phyloP scores from a whole-genome alignment of 768 basidiomycete species.

The Vishniacozyma victoriae region DNA sequence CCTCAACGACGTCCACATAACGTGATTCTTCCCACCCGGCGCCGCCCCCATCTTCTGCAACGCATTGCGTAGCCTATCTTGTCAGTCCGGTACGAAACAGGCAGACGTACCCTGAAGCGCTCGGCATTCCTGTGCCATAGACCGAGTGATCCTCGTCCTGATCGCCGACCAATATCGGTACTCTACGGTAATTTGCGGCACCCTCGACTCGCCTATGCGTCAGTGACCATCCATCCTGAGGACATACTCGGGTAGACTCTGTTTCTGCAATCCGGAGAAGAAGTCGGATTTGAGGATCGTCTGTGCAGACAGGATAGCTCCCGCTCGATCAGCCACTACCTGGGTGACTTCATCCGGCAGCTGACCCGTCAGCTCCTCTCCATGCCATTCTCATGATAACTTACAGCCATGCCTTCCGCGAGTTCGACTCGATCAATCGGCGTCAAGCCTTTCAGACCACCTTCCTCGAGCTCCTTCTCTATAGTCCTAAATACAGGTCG shows the following conservation, averaged over 20 bases:
- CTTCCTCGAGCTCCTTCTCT: conserved; percentile 74
- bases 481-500: conserved; percentile 96
- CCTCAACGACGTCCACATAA: conserved; percentile 91
- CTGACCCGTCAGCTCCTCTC: conserved; percentile 9
- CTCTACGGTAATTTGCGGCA: conserved; percentile 82
- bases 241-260: conserved; percentile 82
- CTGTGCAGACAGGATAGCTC: conserved; percentile 64
- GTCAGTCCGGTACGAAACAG: not conserved
- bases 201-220: conserved; percentile 68
- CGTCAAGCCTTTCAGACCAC: conserved; percentile 71
- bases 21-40: conserved; percentile 64
- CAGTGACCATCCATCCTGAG: not conserved
- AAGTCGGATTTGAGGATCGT: conserved; percentile 66
- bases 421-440: conserved; percentile 61
- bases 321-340: conserved; percentile 75
- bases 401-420: conserved; percentile 40
- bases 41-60: conserved; percentile 73
- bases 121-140: conserved; percentile 70
- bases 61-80: conserved; percentile 64
- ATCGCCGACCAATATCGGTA: conserved; percentile 55
- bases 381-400: conserved; percentile 1
- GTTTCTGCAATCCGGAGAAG: conserved; percentile 68
- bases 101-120: conserved; percentile 66
- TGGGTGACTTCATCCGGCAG: conserved; percentile 84
- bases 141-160: conserved; percentile 51